Evolutionary conservation across 371 early-diverging fungal genomes (phyloP).

Genomic region (Thermomucor indicae-seudaticae): DNA sequence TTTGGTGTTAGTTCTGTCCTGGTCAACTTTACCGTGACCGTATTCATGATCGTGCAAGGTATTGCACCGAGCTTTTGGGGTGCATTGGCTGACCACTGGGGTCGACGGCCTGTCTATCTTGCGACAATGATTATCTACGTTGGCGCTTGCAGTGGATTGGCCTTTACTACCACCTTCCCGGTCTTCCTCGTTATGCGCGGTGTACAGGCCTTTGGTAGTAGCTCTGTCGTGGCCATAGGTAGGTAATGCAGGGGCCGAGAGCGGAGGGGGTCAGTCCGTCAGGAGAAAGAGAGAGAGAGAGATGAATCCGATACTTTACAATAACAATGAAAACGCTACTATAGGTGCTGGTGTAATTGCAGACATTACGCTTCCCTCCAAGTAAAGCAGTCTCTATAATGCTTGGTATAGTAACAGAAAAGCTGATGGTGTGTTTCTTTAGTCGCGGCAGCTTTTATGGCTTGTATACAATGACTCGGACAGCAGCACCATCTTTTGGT

Average conservation of each 20-base stretch:
- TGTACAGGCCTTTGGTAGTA: slow-evolving; percentile 58
- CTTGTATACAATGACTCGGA: slow-evolving; percentile 34
- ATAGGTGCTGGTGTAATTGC: slow-evolving; percentile 20
- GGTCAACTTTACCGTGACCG: slow-evolving; percentile 23
- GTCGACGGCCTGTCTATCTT: slow-evolving; percentile 58
- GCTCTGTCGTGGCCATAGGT: slow-evolving; percentile 58
- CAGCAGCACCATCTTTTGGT: slow-evolving; percentile 38
- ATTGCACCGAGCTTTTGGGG: slow-evolving; percentile 53
- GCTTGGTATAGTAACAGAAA: neutral
- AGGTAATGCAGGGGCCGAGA: too few relatives aligned
- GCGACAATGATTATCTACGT: slow-evolving; percentile 50
- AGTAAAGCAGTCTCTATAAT: too few relatives aligned
- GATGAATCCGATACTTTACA: neutral
- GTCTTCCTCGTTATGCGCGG: slow-evolving; percentile 53
- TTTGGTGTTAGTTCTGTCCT: slow-evolving; percentile 12
- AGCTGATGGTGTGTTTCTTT: neutral
- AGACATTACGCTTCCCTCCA: slow-evolving; percentile 45
- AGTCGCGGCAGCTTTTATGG: slow-evolving; percentile 50
- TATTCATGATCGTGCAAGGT: slow-evolving; percentile 30
- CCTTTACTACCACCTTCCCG: slow-evolving; percentile 40
- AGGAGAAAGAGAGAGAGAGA: neutral
- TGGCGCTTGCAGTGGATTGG: slow-evolving; percentile 54
- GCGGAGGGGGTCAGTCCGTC: too few relatives aligned
- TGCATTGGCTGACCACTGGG: slow-evolving; percentile 53
- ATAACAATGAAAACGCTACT: neutral